Evolutionary conservation across 2,329 filamentous ascomycete species (phyloP).

Genomic region (Calonectria hongkongensis): DNA sequence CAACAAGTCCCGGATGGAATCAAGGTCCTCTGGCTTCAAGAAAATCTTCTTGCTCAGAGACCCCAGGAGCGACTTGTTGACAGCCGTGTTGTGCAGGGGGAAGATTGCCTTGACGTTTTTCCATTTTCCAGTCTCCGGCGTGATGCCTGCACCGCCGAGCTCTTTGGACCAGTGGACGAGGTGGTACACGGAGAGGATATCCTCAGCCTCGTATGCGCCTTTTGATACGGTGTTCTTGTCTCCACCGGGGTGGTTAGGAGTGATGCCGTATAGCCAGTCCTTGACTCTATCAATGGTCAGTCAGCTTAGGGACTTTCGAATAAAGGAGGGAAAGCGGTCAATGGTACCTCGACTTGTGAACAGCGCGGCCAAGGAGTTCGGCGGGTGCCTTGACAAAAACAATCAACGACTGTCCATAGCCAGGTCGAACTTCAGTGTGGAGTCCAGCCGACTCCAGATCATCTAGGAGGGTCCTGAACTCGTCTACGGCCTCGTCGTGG

Average conservation of each 20-base stretch:
- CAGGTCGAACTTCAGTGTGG: constrained; percentile 82
- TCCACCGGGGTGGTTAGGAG: constrained; percentile 76
- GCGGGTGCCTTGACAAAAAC: constrained; percentile 80
- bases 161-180: constrained; percentile 76
- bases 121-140: constrained; percentile 75
- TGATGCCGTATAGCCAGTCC: constrained; percentile 84
- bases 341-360: constrained; percentile 79
- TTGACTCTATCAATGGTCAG: constrained; percentile 71
- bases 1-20: constrained; percentile 76
- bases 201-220: constrained; percentile 76
- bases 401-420: constrained; percentile 79
- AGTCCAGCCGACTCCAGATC: constrained; percentile 78
- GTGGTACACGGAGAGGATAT: constrained; percentile 82
- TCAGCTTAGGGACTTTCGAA: background rate
- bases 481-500: constrained; percentile 57
- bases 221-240: constrained; percentile 71
- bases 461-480: constrained; percentile 69
- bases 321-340: background rate
- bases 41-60: constrained; percentile 73
- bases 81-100: constrained; percentile 75
- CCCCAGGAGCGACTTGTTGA: constrained; percentile 74
- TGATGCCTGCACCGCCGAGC: constrained; percentile 78
- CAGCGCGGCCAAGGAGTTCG: constrained; percentile 77
- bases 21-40: constrained; percentile 70
- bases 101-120: constrained; percentile 77